Evolutionary conservation across 2,329 filamentous ascomycete species (phyloP).

Genomic region (Penicillium sp.): DNA sequence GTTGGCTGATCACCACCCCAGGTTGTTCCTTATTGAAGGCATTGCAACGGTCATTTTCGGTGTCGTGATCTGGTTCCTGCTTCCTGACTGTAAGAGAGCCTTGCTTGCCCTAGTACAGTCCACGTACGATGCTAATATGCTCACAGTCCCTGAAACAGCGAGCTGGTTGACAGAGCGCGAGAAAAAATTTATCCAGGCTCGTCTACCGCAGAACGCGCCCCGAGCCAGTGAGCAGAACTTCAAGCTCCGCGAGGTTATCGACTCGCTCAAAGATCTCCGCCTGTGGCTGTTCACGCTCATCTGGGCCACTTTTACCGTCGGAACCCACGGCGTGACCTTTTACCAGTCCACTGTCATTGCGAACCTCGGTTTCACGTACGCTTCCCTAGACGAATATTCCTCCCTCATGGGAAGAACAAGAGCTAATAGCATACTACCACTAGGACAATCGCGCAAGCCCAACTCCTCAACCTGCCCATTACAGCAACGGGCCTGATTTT

Average conservation of each 20-base stretch:
- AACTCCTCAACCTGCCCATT: conserved; percentile 57
- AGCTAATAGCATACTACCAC: too few relatives aligned
- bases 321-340: conserved; percentile 51
- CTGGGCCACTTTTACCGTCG: conserved; percentile 55
- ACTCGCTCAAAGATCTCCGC: conserved; percentile 46
- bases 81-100: conserved; percentile 55
- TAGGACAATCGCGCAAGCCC: conserved; percentile 30
- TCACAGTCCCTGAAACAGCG: conserved; percentile 48
- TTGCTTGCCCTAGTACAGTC: too few relatives aligned
- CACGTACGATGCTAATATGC: not conserved
- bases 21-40: conserved; percentile 31
- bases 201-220: conserved; percentile 50
- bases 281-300: conserved; percentile 54
- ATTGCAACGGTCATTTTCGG: conserved; percentile 30
- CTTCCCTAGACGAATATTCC: not conserved
- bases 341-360: conserved; percentile 50
- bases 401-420: not conserved
- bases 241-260: conserved; percentile 44
- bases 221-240: conserved; percentile 48
- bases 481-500: conserved; percentile 49
- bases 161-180: conserved; percentile 54
- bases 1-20: not conserved
- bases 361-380: conserved; percentile 50
- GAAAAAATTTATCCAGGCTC: conserved; percentile 55
- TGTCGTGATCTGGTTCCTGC: conserved; percentile 33